Evolutionary conservation across 192 early-diverging fungal species (phyloP).

Genomic region (Coemansia sp.): DNA sequence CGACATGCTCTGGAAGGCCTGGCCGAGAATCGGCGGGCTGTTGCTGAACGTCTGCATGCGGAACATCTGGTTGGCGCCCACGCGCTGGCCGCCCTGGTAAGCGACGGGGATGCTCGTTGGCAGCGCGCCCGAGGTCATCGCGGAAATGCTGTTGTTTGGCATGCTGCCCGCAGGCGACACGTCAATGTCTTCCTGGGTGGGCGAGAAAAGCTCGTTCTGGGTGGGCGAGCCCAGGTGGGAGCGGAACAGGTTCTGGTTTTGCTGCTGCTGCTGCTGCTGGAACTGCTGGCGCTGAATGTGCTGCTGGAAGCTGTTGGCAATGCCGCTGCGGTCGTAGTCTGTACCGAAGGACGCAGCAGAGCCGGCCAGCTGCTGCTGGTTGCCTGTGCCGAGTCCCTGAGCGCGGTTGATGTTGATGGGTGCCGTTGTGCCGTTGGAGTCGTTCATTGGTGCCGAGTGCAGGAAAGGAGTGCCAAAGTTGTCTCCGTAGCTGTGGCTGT

Average conservation of each 20-base stretch:
- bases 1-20: conserved; percentile 60
- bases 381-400: conserved; percentile 15
- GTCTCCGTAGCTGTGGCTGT: background rate
- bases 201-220: conserved; percentile 44
- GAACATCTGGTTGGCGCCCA: conserved; percentile 33
- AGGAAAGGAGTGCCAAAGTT: conserved; percentile 11
- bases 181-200: conserved; percentile 34
- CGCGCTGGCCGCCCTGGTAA: conserved; percentile 30
- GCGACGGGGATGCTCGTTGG: conserved; percentile 49
- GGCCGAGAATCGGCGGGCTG: conserved; percentile 38
- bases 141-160: conserved; percentile 34
- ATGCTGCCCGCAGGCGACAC: conserved; percentile 43
- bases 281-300: conserved; percentile 52
- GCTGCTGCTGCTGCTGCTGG: conserved; percentile 30
- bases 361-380: conserved; percentile 24
- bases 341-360: conserved; percentile 44
- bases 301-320: conserved; percentile 53
- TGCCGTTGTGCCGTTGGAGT: conserved; percentile 27
- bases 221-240: conserved; percentile 42
- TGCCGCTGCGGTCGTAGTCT: conserved; percentile 46
- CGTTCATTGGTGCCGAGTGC: conserved; percentile 30
- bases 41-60: conserved; percentile 40
- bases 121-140: conserved; percentile 38
- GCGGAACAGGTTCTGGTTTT: conserved; percentile 44
- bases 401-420: conserved; percentile 48